Evolutionary conservation across 2,329 filamentous ascomycete genomes (phyloP), one percentile per base, ranked within the genome.

Genomic region (Tricladium varicosporioides): DNA sequence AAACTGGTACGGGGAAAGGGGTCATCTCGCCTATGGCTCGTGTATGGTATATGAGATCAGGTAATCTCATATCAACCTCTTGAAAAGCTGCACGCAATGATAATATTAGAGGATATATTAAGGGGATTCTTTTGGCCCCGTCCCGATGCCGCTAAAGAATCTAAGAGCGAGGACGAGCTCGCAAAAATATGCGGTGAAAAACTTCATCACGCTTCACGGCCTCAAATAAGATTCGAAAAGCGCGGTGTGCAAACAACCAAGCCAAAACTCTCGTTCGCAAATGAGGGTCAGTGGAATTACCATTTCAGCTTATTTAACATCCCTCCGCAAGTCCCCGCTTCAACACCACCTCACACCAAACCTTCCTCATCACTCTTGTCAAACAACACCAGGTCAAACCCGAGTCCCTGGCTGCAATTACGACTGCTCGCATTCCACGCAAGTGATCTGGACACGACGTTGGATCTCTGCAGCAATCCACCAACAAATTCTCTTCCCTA

Each of bases 1-100:
- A 58, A 58, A 54, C 56, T 40, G 9, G 9, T 19, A 54, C 56
- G 56, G 47, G 51, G 51, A 16, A 36, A 31, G 50, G 13, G 36
- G 36, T n/a, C 33, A 36, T 48, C 36, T 49, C 52, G 52, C 45
- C 52, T 54, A 45, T 31, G 22, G 32, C n/a, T 16, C 11, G 14
- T 43, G 13, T 16, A 36, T 18, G 36, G 22, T n/a, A 53, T 19
- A 48, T 42, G 51, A 40, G 48, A 18, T 43, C 36, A 40, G 36
- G 36, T 40, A 40, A 40, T 40, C 36, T 40, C 36, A 40, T 40
- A 40, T 40, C n/a, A n/a, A n/a, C n/a, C n/a, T n/a, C n/a, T n/a
- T 40, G 10, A n/a, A 27, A 40, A 40, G 36, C 36, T 40, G 32
- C 36, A n/a, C 36, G 36, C 36, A 11, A n/a, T 40, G 36, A 40